These are phyloP conservation scores for Malania oleifera DNA, from an alignment of 164 flowering plant species.

Conservation along the genomic window DNA sequence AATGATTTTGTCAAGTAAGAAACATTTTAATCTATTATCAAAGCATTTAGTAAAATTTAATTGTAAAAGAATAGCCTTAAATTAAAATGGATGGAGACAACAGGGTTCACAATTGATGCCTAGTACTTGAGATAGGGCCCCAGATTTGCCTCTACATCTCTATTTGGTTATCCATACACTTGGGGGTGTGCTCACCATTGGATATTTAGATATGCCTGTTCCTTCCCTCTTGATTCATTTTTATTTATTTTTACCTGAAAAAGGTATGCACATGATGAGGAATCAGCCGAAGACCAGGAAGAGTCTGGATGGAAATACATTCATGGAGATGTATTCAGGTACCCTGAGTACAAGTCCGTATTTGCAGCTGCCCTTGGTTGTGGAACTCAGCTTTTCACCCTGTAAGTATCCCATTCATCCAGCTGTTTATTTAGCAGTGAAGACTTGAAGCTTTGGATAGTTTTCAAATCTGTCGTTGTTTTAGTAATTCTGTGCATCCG, in stretches of 20 bases:
- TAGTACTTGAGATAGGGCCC: no score
- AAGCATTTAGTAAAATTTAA: no score
- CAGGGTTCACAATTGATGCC: no score
- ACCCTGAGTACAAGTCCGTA: conserved; percentile 34
- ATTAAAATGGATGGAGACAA: no score
- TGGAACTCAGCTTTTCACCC: conserved; percentile 33
- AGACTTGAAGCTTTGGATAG: no score
- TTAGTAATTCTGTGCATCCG: not conserved
- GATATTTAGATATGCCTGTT: not conserved
- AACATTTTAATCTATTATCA: no score
- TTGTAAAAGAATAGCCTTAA: no score
- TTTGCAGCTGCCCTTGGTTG: conserved; percentile 41
- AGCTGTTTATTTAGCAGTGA: no score
- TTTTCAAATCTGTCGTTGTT: no score
- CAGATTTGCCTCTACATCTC: not conserved
- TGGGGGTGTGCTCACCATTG: not conserved
- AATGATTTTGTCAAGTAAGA: conserved; percentile 35
- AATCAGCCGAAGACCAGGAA: conserved; percentile 35
- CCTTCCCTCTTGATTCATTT: not conserved
- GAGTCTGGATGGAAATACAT: conserved; percentile 44
- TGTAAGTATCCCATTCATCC: conserved; percentile 23
- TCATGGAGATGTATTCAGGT: conserved; percentile 43
- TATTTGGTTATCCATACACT: not conserved
- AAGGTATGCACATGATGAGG: conserved; percentile 42
- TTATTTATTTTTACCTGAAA: not conserved